A percentile compares a stretch with the other conserved stretches of the same genome.
phyloP scores from a whole-genome alignment of 2,329 filamentous ascomycete genomes.

The Epichloe hybrida region DNA sequence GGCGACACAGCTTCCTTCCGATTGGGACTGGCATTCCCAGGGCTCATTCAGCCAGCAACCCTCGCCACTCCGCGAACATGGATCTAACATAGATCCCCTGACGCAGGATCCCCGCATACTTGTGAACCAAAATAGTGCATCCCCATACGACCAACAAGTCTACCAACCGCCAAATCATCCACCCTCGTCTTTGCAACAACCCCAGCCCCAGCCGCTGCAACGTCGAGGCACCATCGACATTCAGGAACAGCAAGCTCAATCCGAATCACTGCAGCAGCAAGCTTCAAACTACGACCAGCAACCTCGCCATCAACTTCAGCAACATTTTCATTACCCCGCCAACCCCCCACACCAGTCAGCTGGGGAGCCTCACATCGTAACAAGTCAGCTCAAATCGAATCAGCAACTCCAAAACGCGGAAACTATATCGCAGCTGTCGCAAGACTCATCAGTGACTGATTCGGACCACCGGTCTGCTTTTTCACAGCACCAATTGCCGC shows the following conservation, averaged over 20 bases:
- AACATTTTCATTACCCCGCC: conserved; percentile 10
- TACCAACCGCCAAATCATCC: conserved; percentile 20
- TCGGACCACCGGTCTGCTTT: conserved; percentile 29
- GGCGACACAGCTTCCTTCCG: conserved; percentile 5
- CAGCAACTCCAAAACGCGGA: conserved; percentile 36
- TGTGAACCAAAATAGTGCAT: conserved; percentile 26
- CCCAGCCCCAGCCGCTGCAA: conserved; percentile 14
- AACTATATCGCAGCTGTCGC: conserved; percentile 48
- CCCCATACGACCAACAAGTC: conserved; percentile 35
- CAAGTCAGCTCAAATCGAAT: conserved; percentile 21
- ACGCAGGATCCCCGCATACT: conserved; percentile 26
- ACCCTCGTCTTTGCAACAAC: conserved; percentile 11
- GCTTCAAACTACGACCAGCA: conserved; percentile 20
- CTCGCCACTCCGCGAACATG: conserved; percentile 31
- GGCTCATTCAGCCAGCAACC: conserved; percentile 10
- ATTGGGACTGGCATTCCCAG: conserved; percentile 12
- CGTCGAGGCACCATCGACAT: conserved; percentile 11
- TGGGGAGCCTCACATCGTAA: conserved; percentile 21
- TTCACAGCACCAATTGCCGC: conserved; percentile 30
- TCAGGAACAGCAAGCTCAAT: conserved; percentile 21
- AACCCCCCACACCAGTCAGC: conserved; percentile 20
- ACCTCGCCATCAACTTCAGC: conserved; percentile 18
- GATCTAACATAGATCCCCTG: conserved; percentile 26
- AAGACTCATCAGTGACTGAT: conserved; percentile 43
- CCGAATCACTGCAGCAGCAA: conserved; percentile 15